Evolutionary conservation across 1,139 yeast genomes (phyloP), one percentile per base, ranked within the genome.

Genomic region (Eremothecium gossypii): DNA sequence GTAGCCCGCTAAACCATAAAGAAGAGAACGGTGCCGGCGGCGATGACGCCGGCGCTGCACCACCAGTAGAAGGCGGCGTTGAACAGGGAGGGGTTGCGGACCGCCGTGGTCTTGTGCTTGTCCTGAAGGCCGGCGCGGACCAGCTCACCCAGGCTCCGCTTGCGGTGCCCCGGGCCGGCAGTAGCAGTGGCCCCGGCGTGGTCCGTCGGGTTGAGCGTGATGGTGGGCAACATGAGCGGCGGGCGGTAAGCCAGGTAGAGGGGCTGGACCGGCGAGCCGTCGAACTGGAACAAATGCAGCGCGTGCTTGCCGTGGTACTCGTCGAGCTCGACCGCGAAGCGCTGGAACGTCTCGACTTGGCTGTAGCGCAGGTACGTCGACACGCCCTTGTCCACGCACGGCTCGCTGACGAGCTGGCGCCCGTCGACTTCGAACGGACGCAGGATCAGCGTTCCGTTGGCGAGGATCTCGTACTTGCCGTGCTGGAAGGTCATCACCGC

Each of bases 211-310:
- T 87, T 89, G 71, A 91, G 69, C 1, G 96, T 89, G 44, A 65
- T 66, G 1, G 98, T 91, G 17, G 98, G 98, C 49, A 91, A 75
- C 98, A 91, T 91, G 74, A 83, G 71, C 13, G 98, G 95, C 7
- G 98, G 98, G 57, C 74, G 76, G 68, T 89, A 91, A 2, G 93
- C 95, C 64, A 91, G 73, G 63, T 85, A 91, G 54, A 91, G 66
- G 0, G 98, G 97, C 52, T 86, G 93, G 72, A 83, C 67, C 43
- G 77, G 77, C 14, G 84, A 65, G 14, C 97, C 97, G 61, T 87
- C 95, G 54, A 76, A 82, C 66, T 82, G 79, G 65, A 73, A 83
- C 48, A 91, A 69, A 49, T 81, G 82, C 45, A 91, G 72, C 49
- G 77, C 74, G 65, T 79, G 79, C 57, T 84, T 74, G 23, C 97